Base-by-base conservation (phyloP, 2,329 filamentous ascomycete species). In the Geosmithia flava region DNA sequence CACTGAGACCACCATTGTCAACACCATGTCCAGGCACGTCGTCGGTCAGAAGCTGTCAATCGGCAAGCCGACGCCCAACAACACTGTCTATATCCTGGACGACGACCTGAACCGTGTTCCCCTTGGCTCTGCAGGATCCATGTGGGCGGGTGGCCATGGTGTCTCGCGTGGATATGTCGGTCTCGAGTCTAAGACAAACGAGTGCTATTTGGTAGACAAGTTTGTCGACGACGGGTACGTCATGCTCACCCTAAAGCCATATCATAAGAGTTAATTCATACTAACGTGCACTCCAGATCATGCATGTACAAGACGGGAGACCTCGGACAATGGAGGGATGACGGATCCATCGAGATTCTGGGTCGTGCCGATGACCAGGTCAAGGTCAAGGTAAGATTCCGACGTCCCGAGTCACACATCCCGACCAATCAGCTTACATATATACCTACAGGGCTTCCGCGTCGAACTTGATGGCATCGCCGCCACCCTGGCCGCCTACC, bases 151-250 rank as follows among this genome's bases (percentile, higher is more conserved):
- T 7, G 72, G 72, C 2, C 60, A 60, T 1, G 70, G 72, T 10
- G 66, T 75, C 7, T 67, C 71, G 3, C 61, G 62, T 29, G 71
- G 72, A n/a, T 75, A 75, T 48, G 61, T 75, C 20, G 68, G 70
- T 49, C 56, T 72, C 20, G 67, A 69, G 1, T 63, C 71, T 7
- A 55, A 71, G 41, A 76, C 71, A 1, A 59, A 63, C 1, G 53
- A 62, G 27, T 65, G 64, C 43, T 76, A 68, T 54, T 68, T 65
- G 47, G 52, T 49, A 1, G 71, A 76, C 49, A 67, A 62, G 44
- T 75, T 75, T 53, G 46, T 45, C n/a, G 39, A 43, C 23, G 44
- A 53, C 39, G 74, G 74, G 72, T 76, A 61, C 57, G 66, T 53
- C 13, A 39, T 3, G 7, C 33, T 13, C 33, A 13, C 33, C 46